Conservation (phyloP, 345 rosid genomes). For the Arabidopsis arenosa region DNA sequence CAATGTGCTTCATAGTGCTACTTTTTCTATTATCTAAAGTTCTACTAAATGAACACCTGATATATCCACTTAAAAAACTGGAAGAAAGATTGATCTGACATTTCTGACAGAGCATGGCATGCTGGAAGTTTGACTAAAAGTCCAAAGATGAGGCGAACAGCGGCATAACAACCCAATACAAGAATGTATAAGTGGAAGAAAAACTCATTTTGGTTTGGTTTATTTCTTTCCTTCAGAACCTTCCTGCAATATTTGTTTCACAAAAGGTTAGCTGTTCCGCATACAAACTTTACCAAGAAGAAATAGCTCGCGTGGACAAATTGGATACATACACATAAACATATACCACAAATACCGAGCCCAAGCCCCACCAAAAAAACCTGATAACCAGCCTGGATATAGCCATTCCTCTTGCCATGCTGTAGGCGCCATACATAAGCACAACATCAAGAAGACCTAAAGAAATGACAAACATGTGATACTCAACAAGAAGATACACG, state of each 20-base stretch:
- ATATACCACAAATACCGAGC: constrained; percentile 72
- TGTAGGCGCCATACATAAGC: constrained; percentile 94
- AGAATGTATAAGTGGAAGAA: constrained; percentile 86
- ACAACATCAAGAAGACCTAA: constrained; percentile 87
- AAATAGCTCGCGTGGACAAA: constrained; percentile 13
- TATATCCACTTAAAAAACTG: constrained; percentile 99
- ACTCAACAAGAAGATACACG: constrained; percentile 27
- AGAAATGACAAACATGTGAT: constrained; percentile 35
- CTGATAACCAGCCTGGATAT: constrained; percentile 87
- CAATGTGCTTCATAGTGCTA: constrained; percentile 23
- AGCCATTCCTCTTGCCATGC: constrained; percentile 96
- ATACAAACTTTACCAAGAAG: constrained; percentile 24
- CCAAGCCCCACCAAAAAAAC: constrained; percentile 85
- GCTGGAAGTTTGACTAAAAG: constrained; percentile 76
- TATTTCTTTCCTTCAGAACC: constrained; percentile 75
- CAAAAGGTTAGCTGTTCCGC: constrained; percentile 32
- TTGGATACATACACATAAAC: constrained; percentile 71
- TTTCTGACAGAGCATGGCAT: constrained; percentile 82
- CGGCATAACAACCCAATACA: constrained; percentile 85
- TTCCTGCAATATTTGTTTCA: constrained; percentile 59
- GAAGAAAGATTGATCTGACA: constrained; percentile 93
- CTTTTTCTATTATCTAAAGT: constrained; percentile 18
- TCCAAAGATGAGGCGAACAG: constrained; percentile 70
- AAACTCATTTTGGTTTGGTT: constrained; percentile 61
- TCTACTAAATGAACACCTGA: constrained; percentile 60